Evolutionary conservation across 208 protist genomes (phyloP).

Genomic region (Willaertia magna): DNA sequence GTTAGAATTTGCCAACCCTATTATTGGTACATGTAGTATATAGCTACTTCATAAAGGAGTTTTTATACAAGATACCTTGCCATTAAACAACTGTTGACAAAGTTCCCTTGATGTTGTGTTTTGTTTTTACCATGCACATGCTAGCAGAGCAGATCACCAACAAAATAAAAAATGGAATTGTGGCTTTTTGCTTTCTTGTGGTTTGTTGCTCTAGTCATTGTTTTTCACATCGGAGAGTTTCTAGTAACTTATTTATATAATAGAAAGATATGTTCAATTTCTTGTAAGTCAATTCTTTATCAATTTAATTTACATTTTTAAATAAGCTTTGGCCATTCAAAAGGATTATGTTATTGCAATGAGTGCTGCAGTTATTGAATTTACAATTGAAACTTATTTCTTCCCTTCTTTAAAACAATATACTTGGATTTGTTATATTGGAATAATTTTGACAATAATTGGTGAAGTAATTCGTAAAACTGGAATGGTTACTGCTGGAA

Average conservation of each 20-base stretch:
- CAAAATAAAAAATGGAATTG: background rate
- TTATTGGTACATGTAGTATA: too few species aligned
- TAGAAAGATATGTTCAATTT: background rate
- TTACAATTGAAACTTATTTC: background rate
- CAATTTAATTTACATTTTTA: too few species aligned
- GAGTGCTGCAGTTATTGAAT: background rate
- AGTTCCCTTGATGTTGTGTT: too few species aligned
- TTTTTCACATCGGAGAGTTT: background rate
- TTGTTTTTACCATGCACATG: too few species aligned
- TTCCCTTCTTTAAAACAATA: background rate
- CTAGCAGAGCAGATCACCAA: background rate
- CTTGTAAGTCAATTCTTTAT: background rate
- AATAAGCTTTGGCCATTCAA: background rate
- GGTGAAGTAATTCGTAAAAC: background rate
- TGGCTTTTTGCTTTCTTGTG: background rate
- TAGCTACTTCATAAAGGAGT: too few species aligned
- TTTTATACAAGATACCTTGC: too few species aligned
- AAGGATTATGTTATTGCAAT: background rate
- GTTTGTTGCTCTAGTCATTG: background rate
- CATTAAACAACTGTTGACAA: too few species aligned
- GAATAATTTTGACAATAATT: background rate
- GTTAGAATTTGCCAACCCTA: too few species aligned
- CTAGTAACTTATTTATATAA: background rate
- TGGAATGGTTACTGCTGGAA: background rate
- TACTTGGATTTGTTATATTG: background rate